Conservation (phyloP, 441 rosid genomes). For the Pelargonium cotyledonis region DNA sequence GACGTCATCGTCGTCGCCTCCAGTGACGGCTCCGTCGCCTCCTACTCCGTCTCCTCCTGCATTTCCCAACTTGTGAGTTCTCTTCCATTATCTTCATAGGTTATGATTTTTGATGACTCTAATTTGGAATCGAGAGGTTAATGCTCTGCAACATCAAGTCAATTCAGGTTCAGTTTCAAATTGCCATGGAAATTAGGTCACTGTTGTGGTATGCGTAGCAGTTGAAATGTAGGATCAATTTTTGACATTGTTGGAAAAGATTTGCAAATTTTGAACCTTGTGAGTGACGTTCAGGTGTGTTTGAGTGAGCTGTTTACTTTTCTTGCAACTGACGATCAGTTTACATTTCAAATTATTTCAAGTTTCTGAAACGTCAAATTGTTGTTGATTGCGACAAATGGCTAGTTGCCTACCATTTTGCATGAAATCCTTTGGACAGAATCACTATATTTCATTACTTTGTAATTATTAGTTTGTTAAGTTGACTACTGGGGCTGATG, state of each 20-base stretch:
- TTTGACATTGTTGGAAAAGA: neutral
- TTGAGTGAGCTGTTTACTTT: neutral
- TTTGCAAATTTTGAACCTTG: neutral
- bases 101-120: too few relatives aligned
- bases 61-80: slow-evolving; percentile 42
- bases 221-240: neutral
- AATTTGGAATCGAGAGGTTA: too few relatives aligned
- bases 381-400: neutral
- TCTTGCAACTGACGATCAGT: neutral
- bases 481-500: neutral
- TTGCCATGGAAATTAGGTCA: slow-evolving; percentile 1
- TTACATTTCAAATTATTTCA: neutral
- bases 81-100: neutral
- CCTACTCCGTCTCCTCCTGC: slow-evolving; percentile 64
- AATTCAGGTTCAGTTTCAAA: neutral
- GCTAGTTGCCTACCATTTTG: neutral
- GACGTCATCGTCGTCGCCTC: slow-evolving; percentile 58
- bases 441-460: neutral
- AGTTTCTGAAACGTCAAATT: neutral
- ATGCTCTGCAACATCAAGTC: too few relatives aligned
- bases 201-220: neutral
- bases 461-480: neutral
- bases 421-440: neutral
- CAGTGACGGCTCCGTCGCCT: slow-evolving; percentile 73
- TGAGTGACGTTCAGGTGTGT: neutral